phyloP scores from a whole-genome alignment of 495 filamentous ascomycete species.

The Lasiosphaeria miniovina region DNA sequence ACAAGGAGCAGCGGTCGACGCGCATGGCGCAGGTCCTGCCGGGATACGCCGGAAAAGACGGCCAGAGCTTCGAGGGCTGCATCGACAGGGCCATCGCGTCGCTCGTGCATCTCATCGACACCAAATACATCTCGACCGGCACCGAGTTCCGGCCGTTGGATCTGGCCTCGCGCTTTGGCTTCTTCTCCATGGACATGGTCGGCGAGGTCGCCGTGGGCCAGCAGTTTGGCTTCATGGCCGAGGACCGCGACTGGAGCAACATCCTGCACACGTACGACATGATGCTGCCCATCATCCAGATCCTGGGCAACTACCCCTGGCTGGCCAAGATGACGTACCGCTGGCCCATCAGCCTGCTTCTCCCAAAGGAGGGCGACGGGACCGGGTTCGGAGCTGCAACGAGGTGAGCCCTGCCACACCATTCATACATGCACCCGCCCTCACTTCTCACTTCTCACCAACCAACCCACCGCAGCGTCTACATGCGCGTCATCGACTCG shows the following conservation, averaged over 20 bases:
- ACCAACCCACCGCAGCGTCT: background rate
- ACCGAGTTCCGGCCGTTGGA: conserved; percentile 52
- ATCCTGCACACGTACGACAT: conserved; percentile 15
- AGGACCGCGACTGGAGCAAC: conserved; percentile 53
- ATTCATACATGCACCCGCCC: background rate
- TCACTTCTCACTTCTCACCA: background rate
- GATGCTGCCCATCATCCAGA: conserved; percentile 21
- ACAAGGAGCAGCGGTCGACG: conserved; percentile 36
- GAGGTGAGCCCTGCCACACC: conserved; percentile 1
- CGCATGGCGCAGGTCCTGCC: conserved; percentile 28
- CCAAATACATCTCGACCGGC: conserved; percentile 41
- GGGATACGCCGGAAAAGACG: background rate
- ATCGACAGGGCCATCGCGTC: conserved; percentile 36
- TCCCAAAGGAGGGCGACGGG: conserved; percentile 18
- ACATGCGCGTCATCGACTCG: background rate
- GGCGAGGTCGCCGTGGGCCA: conserved; percentile 60
- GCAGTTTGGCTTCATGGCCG: conserved; percentile 59
- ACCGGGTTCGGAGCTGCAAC: conserved; percentile 20
- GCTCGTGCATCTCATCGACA: conserved; percentile 38
- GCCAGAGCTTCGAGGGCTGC: conserved; percentile 3
- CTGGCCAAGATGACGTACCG: conserved; percentile 8
- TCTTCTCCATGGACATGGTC: conserved; percentile 63
- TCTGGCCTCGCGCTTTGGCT: conserved; percentile 43
- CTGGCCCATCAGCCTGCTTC: conserved; percentile 15
- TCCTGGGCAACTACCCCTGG: conserved; percentile 15